Conservation (phyloP, 805 yeast species). For the Clavispora fructus region DNA sequence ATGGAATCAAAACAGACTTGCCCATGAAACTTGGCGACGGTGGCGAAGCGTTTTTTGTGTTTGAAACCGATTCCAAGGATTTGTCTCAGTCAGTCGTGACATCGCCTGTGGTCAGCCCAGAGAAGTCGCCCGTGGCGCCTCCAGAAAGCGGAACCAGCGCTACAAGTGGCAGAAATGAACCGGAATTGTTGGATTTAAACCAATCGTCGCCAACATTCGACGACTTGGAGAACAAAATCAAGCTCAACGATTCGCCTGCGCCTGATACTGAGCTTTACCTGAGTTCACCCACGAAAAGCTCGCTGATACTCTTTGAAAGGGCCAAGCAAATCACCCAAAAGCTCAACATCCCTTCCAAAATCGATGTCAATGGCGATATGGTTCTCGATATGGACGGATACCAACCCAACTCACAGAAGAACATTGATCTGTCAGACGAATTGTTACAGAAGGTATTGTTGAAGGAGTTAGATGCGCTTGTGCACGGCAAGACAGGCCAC, state of each 20-base stretch:
- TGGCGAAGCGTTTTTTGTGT: slow-evolving; percentile 96
- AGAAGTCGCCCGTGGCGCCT: slow-evolving; percentile 52
- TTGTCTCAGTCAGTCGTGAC: slow-evolving; percentile 78
- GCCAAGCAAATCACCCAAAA: slow-evolving; percentile 61
- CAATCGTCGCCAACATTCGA: slow-evolving; percentile 5
- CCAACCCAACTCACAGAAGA: slow-evolving; percentile 71
- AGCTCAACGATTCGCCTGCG: slow-evolving; percentile 16
- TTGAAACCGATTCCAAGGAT: slow-evolving; percentile 62
- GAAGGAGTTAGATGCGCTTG: slow-evolving; percentile 54
- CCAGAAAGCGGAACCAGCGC: slow-evolving; percentile 13
- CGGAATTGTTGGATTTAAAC: slow-evolving; percentile 35
- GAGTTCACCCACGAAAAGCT: slow-evolving; percentile 5
- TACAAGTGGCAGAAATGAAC: slow-evolving; percentile 15
- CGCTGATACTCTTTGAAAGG: slow-evolving; percentile 44
- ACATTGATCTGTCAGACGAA: slow-evolving; percentile 71
- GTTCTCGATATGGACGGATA: slow-evolving; percentile 94
- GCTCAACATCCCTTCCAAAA: slow-evolving; percentile 80
- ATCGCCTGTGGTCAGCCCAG: slow-evolving; percentile 75
- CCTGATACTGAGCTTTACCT: slow-evolving; percentile 1
- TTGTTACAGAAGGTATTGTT: slow-evolving; percentile 64
- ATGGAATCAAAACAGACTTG: slow-evolving; percentile 71
- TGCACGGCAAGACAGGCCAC: slow-evolving; percentile 13
- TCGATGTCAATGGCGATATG: slow-evolving; percentile 86
- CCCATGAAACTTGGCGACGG: slow-evolving; percentile 98
- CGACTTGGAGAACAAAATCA: slow-evolving; percentile 28